Percentiles rank a stretch among this genome's conserved stretches.
phyloP scores from a whole-genome alignment of 1,284 basidiomycete genomes.

The Puccinia novopanici region DNA sequence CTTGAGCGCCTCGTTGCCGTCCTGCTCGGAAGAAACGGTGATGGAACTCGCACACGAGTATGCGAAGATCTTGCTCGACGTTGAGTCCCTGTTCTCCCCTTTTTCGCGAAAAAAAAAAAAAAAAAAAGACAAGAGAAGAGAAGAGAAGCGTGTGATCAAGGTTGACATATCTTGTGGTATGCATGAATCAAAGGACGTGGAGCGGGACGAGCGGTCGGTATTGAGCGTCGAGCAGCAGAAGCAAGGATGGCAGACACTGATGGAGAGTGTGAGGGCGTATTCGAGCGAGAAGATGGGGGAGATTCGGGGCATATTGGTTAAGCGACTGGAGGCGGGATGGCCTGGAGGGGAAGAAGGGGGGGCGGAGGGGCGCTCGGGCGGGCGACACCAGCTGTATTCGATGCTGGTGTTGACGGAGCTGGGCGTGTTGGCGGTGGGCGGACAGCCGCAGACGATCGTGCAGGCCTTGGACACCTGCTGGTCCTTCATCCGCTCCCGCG shows the following conservation, averaged over 20 bases:
- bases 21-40: not conserved
- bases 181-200: too few species aligned
- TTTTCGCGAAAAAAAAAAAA: too few species aligned
- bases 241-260: not conserved
- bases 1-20: not conserved
- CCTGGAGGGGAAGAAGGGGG: not conserved
- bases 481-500: not conserved
- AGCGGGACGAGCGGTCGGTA: not conserved
- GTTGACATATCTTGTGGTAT: too few species aligned
- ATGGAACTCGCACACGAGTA: not conserved
- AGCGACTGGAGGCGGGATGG: not conserved
- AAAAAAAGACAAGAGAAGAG: too few species aligned
- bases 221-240: constrained; percentile 2
- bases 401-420: too few species aligned
- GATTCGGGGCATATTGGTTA: not conserved
- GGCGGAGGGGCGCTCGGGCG: too few species aligned
- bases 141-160: too few species aligned
- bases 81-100: too few species aligned
- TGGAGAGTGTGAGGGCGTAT: not conserved
- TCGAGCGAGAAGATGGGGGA: not conserved
- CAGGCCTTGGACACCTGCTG: not conserved
- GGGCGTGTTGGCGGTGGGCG: too few species aligned
- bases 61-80: not conserved
- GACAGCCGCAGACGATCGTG: not conserved
- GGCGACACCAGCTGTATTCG: too few species aligned